These are phyloP conservation scores for Populus tomentosa DNA, from an alignment of 441 rosid genomes.

Conservation along the genomic window DNA sequence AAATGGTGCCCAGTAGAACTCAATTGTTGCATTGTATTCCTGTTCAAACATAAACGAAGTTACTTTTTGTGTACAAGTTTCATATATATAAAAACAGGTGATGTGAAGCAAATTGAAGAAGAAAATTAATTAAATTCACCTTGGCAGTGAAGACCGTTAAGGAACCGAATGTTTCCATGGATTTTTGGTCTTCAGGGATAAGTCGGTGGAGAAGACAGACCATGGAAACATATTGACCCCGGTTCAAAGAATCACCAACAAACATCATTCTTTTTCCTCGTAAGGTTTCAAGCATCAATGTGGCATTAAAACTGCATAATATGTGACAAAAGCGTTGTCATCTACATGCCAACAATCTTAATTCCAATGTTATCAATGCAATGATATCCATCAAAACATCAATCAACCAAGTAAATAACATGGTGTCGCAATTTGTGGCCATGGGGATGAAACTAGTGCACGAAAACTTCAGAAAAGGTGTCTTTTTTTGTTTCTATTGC, in stretches of 20 bases:
- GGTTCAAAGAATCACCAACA: slow-evolving; percentile 84
- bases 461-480: background rate
- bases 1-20: slow-evolving; percentile 97
- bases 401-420: background rate
- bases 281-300: slow-evolving; percentile 75
- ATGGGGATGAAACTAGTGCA: background rate
- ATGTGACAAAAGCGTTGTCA: background rate
- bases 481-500: too few relatives aligned
- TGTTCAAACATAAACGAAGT: background rate
- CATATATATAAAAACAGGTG: background rate
- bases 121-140: slow-evolving; percentile 27
- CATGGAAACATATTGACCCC: slow-evolving; percentile 80
- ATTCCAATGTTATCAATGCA: background rate
- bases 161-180: slow-evolving; percentile 69
- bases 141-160: slow-evolving; percentile 70
- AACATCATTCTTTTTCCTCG: slow-evolving; percentile 92
- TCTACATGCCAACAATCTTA: background rate
- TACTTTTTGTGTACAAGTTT: background rate
- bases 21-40: slow-evolving; percentile 92
- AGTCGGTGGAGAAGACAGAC: slow-evolving; percentile 72
- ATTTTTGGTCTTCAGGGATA: slow-evolving; percentile 59
- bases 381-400: too few relatives aligned
- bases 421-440: background rate
- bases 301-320: slow-evolving; percentile 58
- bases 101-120: background rate